Evolutionary conservation across 169 alveolate genomes (phyloP).

Genomic region (Plasmodium vivax): DNA sequence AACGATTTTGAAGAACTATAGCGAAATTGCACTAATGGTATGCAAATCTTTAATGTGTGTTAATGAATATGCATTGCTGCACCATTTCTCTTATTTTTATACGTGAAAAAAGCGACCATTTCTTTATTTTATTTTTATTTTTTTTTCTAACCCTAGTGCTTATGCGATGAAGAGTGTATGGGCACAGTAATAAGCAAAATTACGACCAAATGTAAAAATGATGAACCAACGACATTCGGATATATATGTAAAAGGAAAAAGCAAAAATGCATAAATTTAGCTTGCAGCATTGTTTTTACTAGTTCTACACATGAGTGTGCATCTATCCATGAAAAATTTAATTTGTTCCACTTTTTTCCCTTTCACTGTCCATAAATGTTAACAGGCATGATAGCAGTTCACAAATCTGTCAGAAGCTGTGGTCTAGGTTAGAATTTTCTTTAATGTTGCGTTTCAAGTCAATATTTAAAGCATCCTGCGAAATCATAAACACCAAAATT

Average conservation of each 20-base stretch:
- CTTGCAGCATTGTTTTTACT: neutral
- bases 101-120: neutral
- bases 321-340: slow-evolving; percentile 5
- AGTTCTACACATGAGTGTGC: neutral
- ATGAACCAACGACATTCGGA: slow-evolving; percentile 64
- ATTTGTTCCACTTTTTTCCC: slow-evolving; percentile 2
- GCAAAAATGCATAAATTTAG: neutral
- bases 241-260: slow-evolving; percentile 61
- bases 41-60: slow-evolving; percentile 6
- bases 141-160: slow-evolving; percentile 15
- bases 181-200: slow-evolving; percentile 70
- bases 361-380: slow-evolving; percentile 10
- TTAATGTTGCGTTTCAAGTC: slow-evolving; percentile 5
- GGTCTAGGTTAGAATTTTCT: slow-evolving; percentile 57
- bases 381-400: slow-evolving; percentile 75
- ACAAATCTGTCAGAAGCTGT: slow-evolving; percentile 49
- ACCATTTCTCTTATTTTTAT: slow-evolving; percentile 3
- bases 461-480: neutral
- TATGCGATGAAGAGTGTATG: slow-evolving; percentile 60
- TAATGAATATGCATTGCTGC: neutral
- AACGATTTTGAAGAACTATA: slow-evolving; percentile 53
- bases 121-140: neutral
- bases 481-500: neutral
- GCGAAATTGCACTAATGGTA: slow-evolving; percentile 72
- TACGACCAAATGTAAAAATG: slow-evolving; percentile 57